These are phyloP conservation scores for Babesia ovata DNA, from an alignment of 169 alveolate species.

Conservation along the genomic window DNA sequence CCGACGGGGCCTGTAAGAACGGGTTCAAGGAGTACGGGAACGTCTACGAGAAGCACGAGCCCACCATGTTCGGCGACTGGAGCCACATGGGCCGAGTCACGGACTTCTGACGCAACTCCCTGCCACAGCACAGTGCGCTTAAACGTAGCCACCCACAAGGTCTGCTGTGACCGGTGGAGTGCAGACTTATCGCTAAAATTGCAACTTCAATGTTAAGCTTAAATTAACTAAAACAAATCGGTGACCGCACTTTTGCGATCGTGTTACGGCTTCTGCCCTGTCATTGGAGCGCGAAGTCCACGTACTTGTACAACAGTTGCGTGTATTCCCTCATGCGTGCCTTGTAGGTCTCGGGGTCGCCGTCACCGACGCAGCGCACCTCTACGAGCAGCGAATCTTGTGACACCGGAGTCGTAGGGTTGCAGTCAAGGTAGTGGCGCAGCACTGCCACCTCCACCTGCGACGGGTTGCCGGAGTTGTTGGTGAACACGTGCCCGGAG, in stretches of 20 bases:
- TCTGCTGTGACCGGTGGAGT: no score
- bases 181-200: background rate
- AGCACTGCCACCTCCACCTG: conserved; percentile 70
- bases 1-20: background rate
- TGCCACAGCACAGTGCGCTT: background rate
- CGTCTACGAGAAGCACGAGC: conserved; percentile 77
- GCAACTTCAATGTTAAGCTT: background rate
- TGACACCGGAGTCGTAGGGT: conserved; percentile 28
- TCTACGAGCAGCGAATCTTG: conserved; percentile 52
- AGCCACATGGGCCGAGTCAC: conserved; percentile 80
- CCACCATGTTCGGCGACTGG: conserved; percentile 84
- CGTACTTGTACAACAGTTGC: conserved; percentile 48
- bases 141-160: no score
- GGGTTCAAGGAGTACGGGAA: conserved; percentile 72
- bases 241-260: no score
- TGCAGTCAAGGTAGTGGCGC: conserved; percentile 63
- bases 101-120: conserved; percentile 60
- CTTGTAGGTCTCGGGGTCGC: conserved; percentile 56
- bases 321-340: conserved; percentile 18
- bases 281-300: conserved; percentile 25
- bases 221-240: no score
- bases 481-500: conserved; percentile 63
- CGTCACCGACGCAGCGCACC: conserved; percentile 48
- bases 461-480: conserved; percentile 71
- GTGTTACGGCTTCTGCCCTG: background rate